Base-by-base conservation (phyloP, 1,284 basidiomycete species). In the Cutaneotrichosporon daszewskae region DNA sequence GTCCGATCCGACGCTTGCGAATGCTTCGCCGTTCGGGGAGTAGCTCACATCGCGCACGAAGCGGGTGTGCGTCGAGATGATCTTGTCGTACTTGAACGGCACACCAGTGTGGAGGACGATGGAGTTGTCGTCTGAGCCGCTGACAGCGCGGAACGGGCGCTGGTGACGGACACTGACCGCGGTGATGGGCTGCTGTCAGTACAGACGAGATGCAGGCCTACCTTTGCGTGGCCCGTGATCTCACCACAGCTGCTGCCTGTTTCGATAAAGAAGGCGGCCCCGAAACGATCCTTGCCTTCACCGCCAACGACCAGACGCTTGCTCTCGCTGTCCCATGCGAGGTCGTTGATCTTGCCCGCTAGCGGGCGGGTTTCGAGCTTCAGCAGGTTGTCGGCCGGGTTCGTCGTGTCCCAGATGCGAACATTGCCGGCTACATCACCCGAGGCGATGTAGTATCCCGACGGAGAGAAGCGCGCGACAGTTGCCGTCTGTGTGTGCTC, bases 231-330 rank as follows among this genome's bases (percentile, higher is more conserved):
- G 0, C 94, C 95, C 14, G 78, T 78, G 49, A 98, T 90, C 57
- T 94, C 90, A n/a, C 95, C 95, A 1, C 84, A 87, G 4, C 85
- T 87, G 5, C 85, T 80, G 1, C 95, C 95, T 23, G 82, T 81
- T 56, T 89, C 87, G 69, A 89, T 80, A 74, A 87, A 83, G 71
- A 92, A 90, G 0, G 86, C 87, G 51, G 85, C 82, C 10, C 85
- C 89, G 58, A 87, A 91, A 83, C 83, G 86, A 62, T 92, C 92
- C 52, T 83, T 79, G 31, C 94, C 94, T 51, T 96, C 89, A 37
- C 95, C 95, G n/a, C 91, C 94, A 14, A 85, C 90, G 38, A 97
- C 85, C 55, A 99, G 85, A 13, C 95, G 80, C 71, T 97, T 95
- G 62, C 86, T 88, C 68, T 98, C 95, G 4, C 85, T 86, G 62